phyloP scores from a whole-genome alignment of 2,329 filamentous ascomycete species.

The Parastagonospora nodorum region DNA sequence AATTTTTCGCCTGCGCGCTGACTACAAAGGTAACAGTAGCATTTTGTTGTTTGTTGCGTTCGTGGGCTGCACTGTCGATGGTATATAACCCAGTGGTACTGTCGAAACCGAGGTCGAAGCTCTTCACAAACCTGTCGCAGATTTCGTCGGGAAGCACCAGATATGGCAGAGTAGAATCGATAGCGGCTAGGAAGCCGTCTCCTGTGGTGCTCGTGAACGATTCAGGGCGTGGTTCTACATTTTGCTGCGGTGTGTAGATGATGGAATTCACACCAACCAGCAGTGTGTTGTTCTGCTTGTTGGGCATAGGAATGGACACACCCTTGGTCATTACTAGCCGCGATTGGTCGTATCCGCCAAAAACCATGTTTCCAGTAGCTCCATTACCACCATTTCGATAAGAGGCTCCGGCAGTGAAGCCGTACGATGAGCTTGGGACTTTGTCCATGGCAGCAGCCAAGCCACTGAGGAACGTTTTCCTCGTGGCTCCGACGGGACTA shows the following conservation, averaged over 20 bases:
- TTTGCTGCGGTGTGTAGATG: slow-evolving; percentile 20
- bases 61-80: slow-evolving; percentile 33
- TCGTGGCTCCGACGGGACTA: slow-evolving; percentile 9
- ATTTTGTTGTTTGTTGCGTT: slow-evolving; percentile 28
- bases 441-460: slow-evolving; percentile 7
- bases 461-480: slow-evolving; percentile 27
- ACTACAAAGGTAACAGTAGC: slow-evolving; percentile 33
- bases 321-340: slow-evolving; percentile 27
- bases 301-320: slow-evolving; percentile 23
- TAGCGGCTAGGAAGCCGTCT: slow-evolving; percentile 34
- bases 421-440: slow-evolving; percentile 37
- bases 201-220: slow-evolving; percentile 14
- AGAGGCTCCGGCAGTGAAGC: slow-evolving; percentile 42
- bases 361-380: slow-evolving; percentile 37
- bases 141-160: slow-evolving; percentile 37
- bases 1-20: too few relatives aligned
- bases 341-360: slow-evolving; percentile 50
- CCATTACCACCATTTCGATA: slow-evolving; percentile 42
- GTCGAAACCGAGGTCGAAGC: slow-evolving; percentile 45
- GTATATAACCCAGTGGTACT: slow-evolving; percentile 38
- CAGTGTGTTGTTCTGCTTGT: slow-evolving; percentile 24
- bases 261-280: slow-evolving; percentile 35
- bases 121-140: slow-evolving; percentile 44
- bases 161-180: slow-evolving; percentile 49
- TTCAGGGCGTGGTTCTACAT: slow-evolving; percentile 5